Conservation (phyloP, 805 yeast species). For the Komagataella pastoris region DNA sequence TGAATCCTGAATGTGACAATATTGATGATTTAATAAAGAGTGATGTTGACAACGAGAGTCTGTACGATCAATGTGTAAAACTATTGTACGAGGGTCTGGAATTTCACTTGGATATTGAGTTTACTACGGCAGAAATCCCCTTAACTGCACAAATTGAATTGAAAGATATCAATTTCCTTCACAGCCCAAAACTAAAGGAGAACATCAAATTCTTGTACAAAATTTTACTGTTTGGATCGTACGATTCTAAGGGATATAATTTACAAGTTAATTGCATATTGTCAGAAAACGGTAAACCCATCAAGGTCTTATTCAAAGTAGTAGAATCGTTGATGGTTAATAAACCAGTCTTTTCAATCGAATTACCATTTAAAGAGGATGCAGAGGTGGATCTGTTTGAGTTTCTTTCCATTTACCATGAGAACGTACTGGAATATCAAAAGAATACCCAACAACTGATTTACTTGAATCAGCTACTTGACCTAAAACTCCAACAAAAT, state of each 20-base stretch:
- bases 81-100: neutral
- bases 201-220: neutral
- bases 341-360: neutral
- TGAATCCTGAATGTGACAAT: neutral
- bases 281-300: neutral
- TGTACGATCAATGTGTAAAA: neutral
- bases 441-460: neutral
- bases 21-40: neutral
- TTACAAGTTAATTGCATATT: neutral
- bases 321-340: neutral
- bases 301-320: neutral
- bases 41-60: neutral
- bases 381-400: neutral
- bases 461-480: neutral
- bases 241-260: neutral
- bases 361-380: neutral
- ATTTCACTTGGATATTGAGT: neutral
- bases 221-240: neutral
- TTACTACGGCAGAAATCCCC: neutral
- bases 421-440: neutral
- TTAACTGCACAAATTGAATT: neutral
- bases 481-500: neutral
- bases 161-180: neutral
- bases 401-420: neutral
- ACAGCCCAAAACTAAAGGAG: neutral